Evolutionary conservation across 768 basidiomycete species (phyloP), one percentile per base, ranked within the genome.

Genomic region (Lactarius hatsudake): DNA sequence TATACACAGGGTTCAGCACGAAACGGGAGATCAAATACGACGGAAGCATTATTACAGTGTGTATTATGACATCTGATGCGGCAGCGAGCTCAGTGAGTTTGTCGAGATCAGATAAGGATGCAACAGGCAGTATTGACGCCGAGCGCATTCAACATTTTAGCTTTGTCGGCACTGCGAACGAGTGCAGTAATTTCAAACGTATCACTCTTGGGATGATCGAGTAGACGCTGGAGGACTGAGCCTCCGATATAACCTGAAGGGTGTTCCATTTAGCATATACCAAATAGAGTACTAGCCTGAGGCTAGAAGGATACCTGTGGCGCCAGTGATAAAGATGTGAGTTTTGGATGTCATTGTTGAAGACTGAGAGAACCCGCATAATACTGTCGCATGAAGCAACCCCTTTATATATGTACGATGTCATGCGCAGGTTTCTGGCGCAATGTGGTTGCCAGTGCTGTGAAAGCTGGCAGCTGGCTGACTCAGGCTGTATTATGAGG

Each of bases 231-330:
- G 28, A 85, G 77, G 38, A 83, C 77, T 7, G 81, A 71, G 56
- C 83, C 82, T 5, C 84, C 84, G 61, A 85, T 79, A 73, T 83
- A 85, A 23, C 83, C 83, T 82, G 69, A 60, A 18, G 59, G 9
- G 9, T 12, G 2, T 12, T n/a, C 10, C 5, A 12, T 62, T 55
- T 20, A 45, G 23, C 13, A 32, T 8, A 7, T 9, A 23, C 17
- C 23, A 10, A n/a, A 8, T 15, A 40, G 48, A 13, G 23, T 51
- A 23, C 12, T 34, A 20, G 18, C n/a, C n/a, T n/a, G n/a, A n/a
- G n/a, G n/a, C n/a, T n/a, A n/a, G n/a, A n/a, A 48, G 28, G 58
- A 9, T 57, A 68, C 69, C 69, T 1, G 69, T 70, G 30, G 69
- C 69, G 32, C 69, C 69, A 15, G 69, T 61, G 30, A 65, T 23